These are phyloP conservation scores for Aspergillus taichungensis DNA, from an alignment of 495 filamentous ascomycete species.

Conservation along the genomic window DNA sequence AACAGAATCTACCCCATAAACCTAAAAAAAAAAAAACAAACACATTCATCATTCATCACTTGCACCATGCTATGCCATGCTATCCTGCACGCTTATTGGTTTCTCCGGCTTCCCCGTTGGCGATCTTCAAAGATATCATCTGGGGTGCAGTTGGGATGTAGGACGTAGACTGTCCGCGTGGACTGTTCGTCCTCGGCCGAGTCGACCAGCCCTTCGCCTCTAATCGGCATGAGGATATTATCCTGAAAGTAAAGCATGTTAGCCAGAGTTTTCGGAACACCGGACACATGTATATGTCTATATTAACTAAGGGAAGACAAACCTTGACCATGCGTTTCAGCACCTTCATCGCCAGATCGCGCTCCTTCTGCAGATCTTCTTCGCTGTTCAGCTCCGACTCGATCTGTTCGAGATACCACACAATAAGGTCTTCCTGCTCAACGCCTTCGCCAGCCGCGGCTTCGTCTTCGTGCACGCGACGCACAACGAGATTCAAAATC, in stretches of 20 bases:
- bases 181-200: slow-evolving; percentile 38
- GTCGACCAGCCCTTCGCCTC: slow-evolving; percentile 70
- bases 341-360: slow-evolving; percentile 73
- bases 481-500: slow-evolving; percentile 78
- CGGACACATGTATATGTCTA: background rate
- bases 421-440: slow-evolving; percentile 72
- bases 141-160: slow-evolving; percentile 90
- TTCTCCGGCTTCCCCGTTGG: background rate
- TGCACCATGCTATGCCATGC: background rate
- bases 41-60: slow-evolving; percentile 8
- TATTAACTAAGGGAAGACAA: slow-evolving; percentile 19
- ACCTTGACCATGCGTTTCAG: slow-evolving; percentile 96
- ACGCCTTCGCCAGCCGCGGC: slow-evolving; percentile 70
- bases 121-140: slow-evolving; percentile 42
- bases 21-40: slow-evolving; percentile 3
- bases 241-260: slow-evolving; percentile 47
- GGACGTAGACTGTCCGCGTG: slow-evolving; percentile 66
- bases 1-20: slow-evolving; percentile 2
- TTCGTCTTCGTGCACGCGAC: slow-evolving; percentile 71
- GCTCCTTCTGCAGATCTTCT: slow-evolving; percentile 73
- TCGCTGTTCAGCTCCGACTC: slow-evolving; percentile 73
- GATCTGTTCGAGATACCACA: slow-evolving; percentile 94
- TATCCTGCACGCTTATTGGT: background rate
- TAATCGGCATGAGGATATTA: slow-evolving; percentile 84
- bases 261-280: too few species aligned